Evolutionary conservation across 768 basidiomycete species (phyloP), one percentile per base, ranked within the genome.

Genomic region (Agaricus sinodeliciosus): DNA sequence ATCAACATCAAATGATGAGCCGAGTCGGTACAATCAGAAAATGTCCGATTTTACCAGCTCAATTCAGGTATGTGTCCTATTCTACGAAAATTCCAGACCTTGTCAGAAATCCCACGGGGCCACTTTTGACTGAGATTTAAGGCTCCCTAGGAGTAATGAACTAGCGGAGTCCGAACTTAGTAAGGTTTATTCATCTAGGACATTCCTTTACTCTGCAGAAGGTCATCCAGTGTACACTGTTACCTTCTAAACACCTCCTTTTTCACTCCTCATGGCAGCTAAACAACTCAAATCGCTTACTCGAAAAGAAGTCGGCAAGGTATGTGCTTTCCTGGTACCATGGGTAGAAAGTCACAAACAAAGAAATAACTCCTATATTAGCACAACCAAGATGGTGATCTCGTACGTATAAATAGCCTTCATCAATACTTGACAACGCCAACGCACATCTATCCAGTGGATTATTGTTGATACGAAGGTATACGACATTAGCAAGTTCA

Each of bases 391-490:
- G 69, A 77, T 37, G 84, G 81, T 51, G 87, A 90, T 69, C 72
- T 88, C 43, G 79, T 80, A 31, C 31, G 47, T 34, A 62, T 49
- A 40, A 49, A 44, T 16, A 25, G 26, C 27, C 19, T 40, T 15
- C 8, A 15, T 22, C 9, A 8, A 42, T 11, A n/a, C n/a, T 22
- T 7, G 27, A 40, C 81, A 82, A 61, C 70, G 77, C 22, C 28
- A 12, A 18, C 22, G 2, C 3, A 18, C 25, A 40, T 27, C 27
- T 34, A 35, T 19, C 51, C n/a, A 87, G 87, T 94, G 92, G 91
- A 76, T 94, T 31, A 79, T 91, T 50, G 80, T 94, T 25, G 92
- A 94, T 62, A 78, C 82, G 51, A 88, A 88, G 66, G 91, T 93
- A 31, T 94, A 85, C 60, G 87, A 94, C 62, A 70, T 96, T 39